phyloP scores from a whole-genome alignment of 2,329 filamentous ascomycete genomes.

The Pseudofabraea citricarpa region DNA sequence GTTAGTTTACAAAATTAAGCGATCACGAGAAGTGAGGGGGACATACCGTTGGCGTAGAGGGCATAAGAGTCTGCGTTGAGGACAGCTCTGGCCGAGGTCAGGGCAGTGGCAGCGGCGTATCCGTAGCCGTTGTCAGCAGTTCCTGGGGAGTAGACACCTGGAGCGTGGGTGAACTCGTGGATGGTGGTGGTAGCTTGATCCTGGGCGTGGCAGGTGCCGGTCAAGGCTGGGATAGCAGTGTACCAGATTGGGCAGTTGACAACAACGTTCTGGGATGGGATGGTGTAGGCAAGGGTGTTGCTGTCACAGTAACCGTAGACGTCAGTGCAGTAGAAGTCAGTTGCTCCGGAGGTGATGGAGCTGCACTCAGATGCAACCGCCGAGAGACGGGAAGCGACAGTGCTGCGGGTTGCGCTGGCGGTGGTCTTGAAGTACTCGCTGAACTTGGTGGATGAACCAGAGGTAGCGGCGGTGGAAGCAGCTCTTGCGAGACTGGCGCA shows the following conservation, averaged over 20 bases:
- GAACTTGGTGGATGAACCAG: conserved; percentile 44
- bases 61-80: conserved; percentile 61
- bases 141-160: conserved; percentile 46
- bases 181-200: conserved; percentile 61
- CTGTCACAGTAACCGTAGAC: conserved; percentile 44
- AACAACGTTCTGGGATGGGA: conserved; percentile 48
- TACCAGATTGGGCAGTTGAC: conserved; percentile 60
- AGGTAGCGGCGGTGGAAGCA: conserved; percentile 46
- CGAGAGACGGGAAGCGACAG: conserved; percentile 46
- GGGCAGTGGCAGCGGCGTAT: conserved; percentile 41
- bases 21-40: too few species aligned
- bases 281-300: conserved; percentile 57
- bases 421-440: conserved; percentile 62
- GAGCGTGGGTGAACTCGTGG: conserved; percentile 62
- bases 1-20: not conserved
- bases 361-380: conserved; percentile 51
- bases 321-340: conserved; percentile 56
- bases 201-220: conserved; percentile 53
- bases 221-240: conserved; percentile 43
- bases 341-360: conserved; percentile 40
- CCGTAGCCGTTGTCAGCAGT: conserved; percentile 56
- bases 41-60: conserved; percentile 45
- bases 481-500: conserved; percentile 47
- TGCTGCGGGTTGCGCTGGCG: conserved; percentile 36
- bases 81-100: conserved; percentile 46